Evolutionary conservation across 2,329 filamentous ascomycete genomes (phyloP).

Genomic region (Madurella mycetomatis): DNA sequence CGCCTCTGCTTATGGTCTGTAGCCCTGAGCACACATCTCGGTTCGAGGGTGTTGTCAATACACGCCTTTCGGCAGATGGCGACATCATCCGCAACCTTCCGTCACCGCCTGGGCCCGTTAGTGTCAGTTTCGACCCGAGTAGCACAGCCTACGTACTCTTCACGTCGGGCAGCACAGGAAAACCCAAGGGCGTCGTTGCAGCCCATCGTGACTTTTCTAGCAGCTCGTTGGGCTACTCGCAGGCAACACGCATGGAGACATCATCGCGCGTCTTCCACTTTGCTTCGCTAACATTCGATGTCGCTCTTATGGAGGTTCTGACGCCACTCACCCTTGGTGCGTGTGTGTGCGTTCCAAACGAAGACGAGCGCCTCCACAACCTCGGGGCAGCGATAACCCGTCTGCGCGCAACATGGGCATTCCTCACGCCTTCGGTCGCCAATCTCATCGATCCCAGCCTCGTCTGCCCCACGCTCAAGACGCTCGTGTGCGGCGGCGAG

Average conservation of each 20-base stretch:
- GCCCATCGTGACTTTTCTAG: constrained; percentile 17
- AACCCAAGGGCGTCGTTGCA: constrained; percentile 21
- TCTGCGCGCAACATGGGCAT: constrained; percentile 24
- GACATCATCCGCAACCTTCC: constrained; percentile 11
- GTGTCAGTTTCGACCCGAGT: not conserved
- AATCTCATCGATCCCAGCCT: constrained; percentile 26
- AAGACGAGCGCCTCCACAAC: constrained; percentile 37
- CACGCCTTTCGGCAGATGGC: constrained; percentile 9
- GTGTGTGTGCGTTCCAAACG: constrained; percentile 38
- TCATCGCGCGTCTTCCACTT: constrained; percentile 21
- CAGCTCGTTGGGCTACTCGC: constrained; percentile 11
- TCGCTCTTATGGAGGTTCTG: constrained; percentile 25
- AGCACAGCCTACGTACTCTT: constrained; percentile 25
- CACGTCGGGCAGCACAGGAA: constrained; percentile 25
- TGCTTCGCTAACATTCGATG: constrained; percentile 24
- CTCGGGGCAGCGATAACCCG: constrained; percentile 29
- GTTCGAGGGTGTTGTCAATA: constrained; percentile 12
- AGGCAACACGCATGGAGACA: constrained; percentile 12
- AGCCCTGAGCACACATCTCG: constrained; percentile 18
- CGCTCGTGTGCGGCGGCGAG: constrained; percentile 29
- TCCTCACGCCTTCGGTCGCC: constrained; percentile 30
- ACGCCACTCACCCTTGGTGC: constrained; percentile 21
- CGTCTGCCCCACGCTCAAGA: constrained; percentile 24
- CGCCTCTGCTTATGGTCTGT: constrained; percentile 17
- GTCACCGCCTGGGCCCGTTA: too few relatives aligned